Evolutionary conservation across 1,284 basidiomycete species (phyloP).

Genomic region (Vanrija pseudolonga): DNA sequence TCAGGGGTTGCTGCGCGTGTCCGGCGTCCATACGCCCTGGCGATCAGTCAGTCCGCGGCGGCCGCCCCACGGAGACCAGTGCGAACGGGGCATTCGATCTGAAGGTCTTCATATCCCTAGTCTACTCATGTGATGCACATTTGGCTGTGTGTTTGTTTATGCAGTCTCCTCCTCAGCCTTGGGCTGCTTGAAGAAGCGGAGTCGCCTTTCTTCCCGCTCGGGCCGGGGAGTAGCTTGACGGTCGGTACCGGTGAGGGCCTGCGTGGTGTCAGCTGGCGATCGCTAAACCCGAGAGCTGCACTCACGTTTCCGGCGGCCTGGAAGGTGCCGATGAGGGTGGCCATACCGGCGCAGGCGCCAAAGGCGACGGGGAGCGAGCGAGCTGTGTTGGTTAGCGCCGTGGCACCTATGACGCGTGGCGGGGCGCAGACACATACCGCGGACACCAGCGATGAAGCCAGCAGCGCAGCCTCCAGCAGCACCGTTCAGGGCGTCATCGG

Average conservation of each 20-base stretch:
- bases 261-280: too few species aligned
- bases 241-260: slow-evolving; percentile 38
- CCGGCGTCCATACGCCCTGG: too few species aligned
- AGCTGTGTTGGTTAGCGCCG: slow-evolving; percentile 51
- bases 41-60: too few species aligned
- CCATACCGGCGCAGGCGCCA: slow-evolving; percentile 74
- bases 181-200: slow-evolving; percentile 53
- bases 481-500: slow-evolving; percentile 77
- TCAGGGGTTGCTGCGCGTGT: too few species aligned
- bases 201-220: slow-evolving; percentile 50
- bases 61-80: too few species aligned
- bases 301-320: slow-evolving; percentile 66
- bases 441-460: slow-evolving; percentile 81
- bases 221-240: slow-evolving; percentile 42
- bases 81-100: not conserved
- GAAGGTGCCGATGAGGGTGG: slow-evolving; percentile 74
- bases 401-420: not conserved
- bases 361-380: slow-evolving; percentile 80
- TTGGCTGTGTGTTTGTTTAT: slow-evolving; percentile 1
- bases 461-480: slow-evolving; percentile 88
- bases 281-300: not conserved
- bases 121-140: slow-evolving; percentile 13
- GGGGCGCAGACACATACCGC: slow-evolving; percentile 55
- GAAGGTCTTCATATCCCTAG: slow-evolving; percentile 16
- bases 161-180: slow-evolving; percentile 30